Percentiles rank a stretch among this genome's conserved stretches.
Evolutionary conservation across 2,329 filamentous ascomycete species (phyloP).

Genomic region (Arthrinium puccinioides): DNA sequence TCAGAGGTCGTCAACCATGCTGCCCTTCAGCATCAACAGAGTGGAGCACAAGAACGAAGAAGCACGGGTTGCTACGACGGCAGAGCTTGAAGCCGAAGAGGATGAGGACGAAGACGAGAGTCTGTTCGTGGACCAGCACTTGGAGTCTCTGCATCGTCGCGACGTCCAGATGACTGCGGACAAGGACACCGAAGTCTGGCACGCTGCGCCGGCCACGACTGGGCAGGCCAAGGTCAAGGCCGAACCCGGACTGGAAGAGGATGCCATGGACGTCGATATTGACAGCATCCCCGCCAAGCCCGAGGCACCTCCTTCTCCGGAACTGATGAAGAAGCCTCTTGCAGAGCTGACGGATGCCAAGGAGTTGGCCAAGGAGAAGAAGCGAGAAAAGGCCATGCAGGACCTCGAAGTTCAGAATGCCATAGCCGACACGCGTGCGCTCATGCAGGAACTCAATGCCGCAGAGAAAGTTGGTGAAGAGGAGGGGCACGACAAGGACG

Average conservation of each 20-base stretch:
- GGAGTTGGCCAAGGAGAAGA: conserved; percentile 20
- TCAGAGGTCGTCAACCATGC: conserved; percentile 20
- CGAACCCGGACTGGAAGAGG: conserved; percentile 33
- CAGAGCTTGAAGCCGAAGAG: conserved; percentile 49
- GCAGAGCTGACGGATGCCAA: conserved; percentile 9
- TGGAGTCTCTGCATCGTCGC: conserved; percentile 16
- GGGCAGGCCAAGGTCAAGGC: conserved; percentile 31
- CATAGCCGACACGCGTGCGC: conserved; percentile 19
- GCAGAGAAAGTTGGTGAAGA: conserved; percentile 13
- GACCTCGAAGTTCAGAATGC: conserved; percentile 19
- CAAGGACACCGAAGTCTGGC: conserved; percentile 34
- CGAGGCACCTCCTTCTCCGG: conserved; percentile 23
- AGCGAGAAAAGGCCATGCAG: conserved; percentile 20
- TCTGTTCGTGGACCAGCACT: conserved; percentile 34
- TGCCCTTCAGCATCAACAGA: conserved; percentile 51
- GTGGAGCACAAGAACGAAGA: conserved; percentile 46
- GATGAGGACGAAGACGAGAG: conserved; percentile 32
- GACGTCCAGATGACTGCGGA: conserved; percentile 15
- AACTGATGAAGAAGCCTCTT: conserved; percentile 22
- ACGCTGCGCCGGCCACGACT: conserved; percentile 22
- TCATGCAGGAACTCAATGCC: conserved; percentile 24
- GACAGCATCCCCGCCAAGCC: conserved; percentile 30
- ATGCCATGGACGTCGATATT: conserved; percentile 26
- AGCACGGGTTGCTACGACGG: conserved; percentile 48
- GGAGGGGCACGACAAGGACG: conserved; percentile 29